Conservation (phyloP, 2,329 filamentous ascomycete species). For the Paecilomyces sp. region DNA sequence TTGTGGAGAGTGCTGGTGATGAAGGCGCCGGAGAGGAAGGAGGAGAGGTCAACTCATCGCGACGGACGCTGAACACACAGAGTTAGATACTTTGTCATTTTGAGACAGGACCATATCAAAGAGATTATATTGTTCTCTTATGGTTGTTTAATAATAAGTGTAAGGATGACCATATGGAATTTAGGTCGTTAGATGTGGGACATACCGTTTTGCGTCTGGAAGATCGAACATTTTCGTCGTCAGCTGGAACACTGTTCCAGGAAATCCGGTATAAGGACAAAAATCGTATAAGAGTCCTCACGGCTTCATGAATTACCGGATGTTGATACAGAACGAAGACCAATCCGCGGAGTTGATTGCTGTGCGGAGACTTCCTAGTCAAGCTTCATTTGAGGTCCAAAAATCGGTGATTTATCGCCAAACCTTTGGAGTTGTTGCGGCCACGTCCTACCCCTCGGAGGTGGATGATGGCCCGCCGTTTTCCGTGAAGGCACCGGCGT, state of each 20-base stretch:
- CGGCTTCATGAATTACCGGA: neutral
- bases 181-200: neutral
- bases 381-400: neutral
- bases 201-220: conserved; percentile 30
- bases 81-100: neutral
- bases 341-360: neutral
- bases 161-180: neutral
- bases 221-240: conserved; percentile 25
- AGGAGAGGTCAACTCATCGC: conserved; percentile 27
- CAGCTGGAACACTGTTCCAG: neutral
- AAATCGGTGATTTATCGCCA: neutral
- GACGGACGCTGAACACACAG: conserved; percentile 21
- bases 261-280: neutral
- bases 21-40: conserved; percentile 19
- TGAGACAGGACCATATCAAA: neutral
- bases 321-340: neutral
- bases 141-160: neutral
- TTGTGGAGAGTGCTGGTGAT: conserved; percentile 18
- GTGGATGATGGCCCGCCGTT: neutral
- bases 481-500: neutral
- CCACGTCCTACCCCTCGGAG: neutral
- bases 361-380: neutral
- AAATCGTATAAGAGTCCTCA: neutral
- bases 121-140: neutral
- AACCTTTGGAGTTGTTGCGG: neutral